Evolutionary conservation across 2,329 filamentous ascomycete species (phyloP).

Genomic region (Talaromyces funiculosus): DNA sequence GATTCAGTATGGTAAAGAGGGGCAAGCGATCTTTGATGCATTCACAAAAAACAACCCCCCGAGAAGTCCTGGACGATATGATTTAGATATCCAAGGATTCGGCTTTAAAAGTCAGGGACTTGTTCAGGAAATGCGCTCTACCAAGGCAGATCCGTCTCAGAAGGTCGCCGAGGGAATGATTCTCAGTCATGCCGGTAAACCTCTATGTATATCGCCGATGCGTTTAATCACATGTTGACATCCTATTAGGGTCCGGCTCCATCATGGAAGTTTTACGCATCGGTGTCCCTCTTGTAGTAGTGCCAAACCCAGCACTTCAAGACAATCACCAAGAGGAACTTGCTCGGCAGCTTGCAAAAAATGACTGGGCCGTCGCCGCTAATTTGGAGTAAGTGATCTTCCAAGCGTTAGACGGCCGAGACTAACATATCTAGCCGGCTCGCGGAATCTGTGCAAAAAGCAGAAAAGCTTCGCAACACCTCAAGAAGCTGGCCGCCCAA

Average conservation of each 20-base stretch:
- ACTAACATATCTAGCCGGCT: constrained; percentile 25
- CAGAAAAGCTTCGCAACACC: constrained; percentile 42
- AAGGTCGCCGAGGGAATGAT: constrained; percentile 59
- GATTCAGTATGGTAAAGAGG: constrained; percentile 74
- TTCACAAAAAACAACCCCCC: constrained; percentile 24
- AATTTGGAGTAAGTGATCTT: constrained; percentile 50
- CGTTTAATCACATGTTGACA: not conserved
- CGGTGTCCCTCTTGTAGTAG: constrained; percentile 73
- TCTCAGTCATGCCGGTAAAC: constrained; percentile 79
- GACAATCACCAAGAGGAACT: constrained; percentile 91
- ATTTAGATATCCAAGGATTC: constrained; percentile 56
- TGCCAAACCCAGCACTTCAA: constrained; percentile 75
- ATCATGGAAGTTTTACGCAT: constrained; percentile 76
- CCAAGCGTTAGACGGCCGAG: constrained; percentile 11
- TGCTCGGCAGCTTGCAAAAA: constrained; percentile 65
- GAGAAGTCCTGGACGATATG: constrained; percentile 25
- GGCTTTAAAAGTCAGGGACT: constrained; percentile 60
- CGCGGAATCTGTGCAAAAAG: constrained; percentile 41
- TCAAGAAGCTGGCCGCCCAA: constrained; percentile 48
- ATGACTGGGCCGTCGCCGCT: constrained; percentile 72
- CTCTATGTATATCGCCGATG: not conserved
- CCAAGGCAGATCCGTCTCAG: constrained; percentile 40
- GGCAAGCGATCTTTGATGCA: constrained; percentile 49
- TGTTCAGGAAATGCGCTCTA: constrained; percentile 51
- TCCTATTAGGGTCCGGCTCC: constrained; percentile 70